phyloP scores from a whole-genome alignment of 163 green algal species.

The Scenedesmus sp. region DNA sequence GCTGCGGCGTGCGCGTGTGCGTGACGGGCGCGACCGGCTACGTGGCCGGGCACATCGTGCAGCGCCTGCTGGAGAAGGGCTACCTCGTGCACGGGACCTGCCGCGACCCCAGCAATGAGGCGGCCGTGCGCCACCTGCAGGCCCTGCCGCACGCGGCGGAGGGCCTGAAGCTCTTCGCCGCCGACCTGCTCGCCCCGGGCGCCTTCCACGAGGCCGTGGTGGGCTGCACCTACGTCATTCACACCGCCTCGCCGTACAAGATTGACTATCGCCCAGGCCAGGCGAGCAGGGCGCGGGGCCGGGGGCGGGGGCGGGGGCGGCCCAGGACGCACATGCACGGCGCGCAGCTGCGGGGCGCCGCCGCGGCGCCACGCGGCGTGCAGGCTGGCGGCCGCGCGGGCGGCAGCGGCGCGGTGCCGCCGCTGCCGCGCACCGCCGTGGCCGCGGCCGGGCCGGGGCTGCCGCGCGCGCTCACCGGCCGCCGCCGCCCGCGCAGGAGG shows the following conservation, averaged over 20 bases:
- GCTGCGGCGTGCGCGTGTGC: constrained; percentile 37
- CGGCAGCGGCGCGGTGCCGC: too few relatives aligned
- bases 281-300: constrained; percentile 10
- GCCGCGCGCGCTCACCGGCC: too few relatives aligned
- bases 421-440: too few relatives aligned
- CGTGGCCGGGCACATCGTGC: constrained; percentile 55
- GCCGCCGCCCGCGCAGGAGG: background rate
- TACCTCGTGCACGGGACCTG: constrained; percentile 59
- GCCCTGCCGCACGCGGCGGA: constrained; percentile 23
- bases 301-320: too few relatives aligned
- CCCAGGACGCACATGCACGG: too few relatives aligned
- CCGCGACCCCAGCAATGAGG: constrained; percentile 36
- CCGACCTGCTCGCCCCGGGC: constrained; percentile 26
- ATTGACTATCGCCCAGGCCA: constrained; percentile 14
- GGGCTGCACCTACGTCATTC: constrained; percentile 59
- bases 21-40: constrained; percentile 62
- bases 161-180: constrained; percentile 33
- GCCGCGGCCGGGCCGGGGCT: too few relatives aligned
- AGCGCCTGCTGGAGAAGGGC: constrained; percentile 49
- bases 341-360: background rate
- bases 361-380: too few relatives aligned
- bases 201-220: constrained; percentile 53
- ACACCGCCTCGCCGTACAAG: constrained; percentile 58
- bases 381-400: too few relatives aligned
- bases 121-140: constrained; percentile 34